A percentile compares a stretch with the other conserved stretches of the same genome.
phyloP scores from a whole-genome alignment of 2,329 filamentous ascomycete species.

The Calonectria leucothoes region DNA sequence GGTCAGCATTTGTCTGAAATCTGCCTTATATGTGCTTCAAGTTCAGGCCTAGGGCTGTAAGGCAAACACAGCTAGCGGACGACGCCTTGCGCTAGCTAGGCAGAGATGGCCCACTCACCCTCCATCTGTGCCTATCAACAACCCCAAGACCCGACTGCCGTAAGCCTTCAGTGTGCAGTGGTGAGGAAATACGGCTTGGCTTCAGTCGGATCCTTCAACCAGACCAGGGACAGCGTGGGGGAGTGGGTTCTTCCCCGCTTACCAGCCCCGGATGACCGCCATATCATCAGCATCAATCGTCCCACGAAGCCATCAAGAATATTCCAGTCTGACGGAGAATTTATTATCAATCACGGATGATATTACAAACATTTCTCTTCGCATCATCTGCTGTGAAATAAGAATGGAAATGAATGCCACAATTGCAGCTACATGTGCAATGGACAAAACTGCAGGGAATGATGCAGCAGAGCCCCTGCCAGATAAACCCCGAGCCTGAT shows the following conservation, averaged over 20 bases:
- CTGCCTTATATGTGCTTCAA: neutral
- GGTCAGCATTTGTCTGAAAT: neutral
- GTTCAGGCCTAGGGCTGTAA: neutral
- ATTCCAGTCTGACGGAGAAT: neutral
- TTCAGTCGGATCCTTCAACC: neutral
- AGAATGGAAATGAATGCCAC: neutral
- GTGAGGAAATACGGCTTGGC: neutral
- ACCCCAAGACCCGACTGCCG: no score
- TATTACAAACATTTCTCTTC: neutral
- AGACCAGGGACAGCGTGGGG: neutral
- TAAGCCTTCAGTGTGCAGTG: neutral
- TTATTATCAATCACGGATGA: neutral
- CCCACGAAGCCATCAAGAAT: neutral
- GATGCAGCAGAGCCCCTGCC: neutral
- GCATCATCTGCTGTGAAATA: neutral
- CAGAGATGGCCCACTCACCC: neutral
- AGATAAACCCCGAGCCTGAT: neutral
- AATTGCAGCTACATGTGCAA: neutral
- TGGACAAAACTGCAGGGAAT: no score
- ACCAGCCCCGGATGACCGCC: neutral
- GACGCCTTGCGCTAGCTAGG: neutral
- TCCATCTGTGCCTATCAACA: neutral
- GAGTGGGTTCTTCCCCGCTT: neutral
- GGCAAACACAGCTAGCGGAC: neutral
- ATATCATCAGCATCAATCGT: neutral